A percentile compares a stretch with the other conserved stretches of the same genome.
Conservation (phyloP, 2,329 filamentous ascomycete genomes). For the Rhexocercosporidium sp. region DNA sequence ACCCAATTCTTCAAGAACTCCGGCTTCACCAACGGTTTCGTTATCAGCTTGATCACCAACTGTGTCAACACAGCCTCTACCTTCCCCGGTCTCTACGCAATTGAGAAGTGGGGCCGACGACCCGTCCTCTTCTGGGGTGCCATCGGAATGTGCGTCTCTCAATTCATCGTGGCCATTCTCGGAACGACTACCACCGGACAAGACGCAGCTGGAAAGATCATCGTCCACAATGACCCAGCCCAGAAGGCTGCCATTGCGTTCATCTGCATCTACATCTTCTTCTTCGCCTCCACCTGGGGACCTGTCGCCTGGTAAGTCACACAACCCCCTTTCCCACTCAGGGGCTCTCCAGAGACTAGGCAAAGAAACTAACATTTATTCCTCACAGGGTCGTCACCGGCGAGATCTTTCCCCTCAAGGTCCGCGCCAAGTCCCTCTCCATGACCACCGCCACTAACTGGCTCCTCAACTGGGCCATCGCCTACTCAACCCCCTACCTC, state of each 20-base stretch:
- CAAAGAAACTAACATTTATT: no score
- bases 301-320: slow-evolving; percentile 64
- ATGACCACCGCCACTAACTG: slow-evolving; percentile 73
- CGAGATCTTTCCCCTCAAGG: slow-evolving; percentile 67
- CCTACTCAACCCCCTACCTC: slow-evolving; percentile 80
- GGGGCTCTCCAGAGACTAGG: no score
- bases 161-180: slow-evolving; percentile 64
- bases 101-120: slow-evolving; percentile 70
- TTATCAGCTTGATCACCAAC: slow-evolving; percentile 67
- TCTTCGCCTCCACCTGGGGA: slow-evolving; percentile 76
- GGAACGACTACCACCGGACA: slow-evolving; percentile 63
- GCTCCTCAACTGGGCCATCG: slow-evolving; percentile 79
- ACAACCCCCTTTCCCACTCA: slow-evolving; percentile 34
- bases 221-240: slow-evolving; percentile 55
- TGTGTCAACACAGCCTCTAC: slow-evolving; percentile 69
- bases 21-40: slow-evolving; percentile 58
- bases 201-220: slow-evolving; percentile 50
- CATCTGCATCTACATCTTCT: slow-evolving; percentile 75
- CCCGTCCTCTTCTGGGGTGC: slow-evolving; percentile 69
- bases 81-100: slow-evolving; percentile 64
- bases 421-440: slow-evolving; percentile 66
- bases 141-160: slow-evolving; percentile 66
- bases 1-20: slow-evolving; percentile 64
- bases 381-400: slow-evolving; percentile 60
- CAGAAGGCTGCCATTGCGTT: slow-evolving; percentile 65